Base-by-base conservation (phyloP, 83 land plant genomes). In the Thuja plicata region DNA sequence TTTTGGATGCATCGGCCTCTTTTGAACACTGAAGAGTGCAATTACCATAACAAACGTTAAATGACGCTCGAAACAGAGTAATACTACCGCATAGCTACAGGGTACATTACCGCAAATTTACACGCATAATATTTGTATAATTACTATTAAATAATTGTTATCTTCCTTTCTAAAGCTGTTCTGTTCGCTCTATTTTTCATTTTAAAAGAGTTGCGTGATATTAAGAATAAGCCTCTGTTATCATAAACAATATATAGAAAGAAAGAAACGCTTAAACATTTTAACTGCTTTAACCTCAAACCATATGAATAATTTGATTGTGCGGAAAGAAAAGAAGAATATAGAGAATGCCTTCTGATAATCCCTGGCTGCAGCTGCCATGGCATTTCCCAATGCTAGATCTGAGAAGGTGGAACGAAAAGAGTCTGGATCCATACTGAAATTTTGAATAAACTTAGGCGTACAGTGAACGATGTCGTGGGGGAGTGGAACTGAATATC, bases 311-410 rank as follows among this genome's bases (percentile, higher is more conserved):
- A 24, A 24, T 27, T 43, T 27, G 52, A 27, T 43, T n/a, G 37
- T 52, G 9, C 8, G n/a, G 66, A 34, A 38, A 37, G 57, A 80
- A 55, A 82, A 24, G 21, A 8, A 38, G 62, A 79, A 88, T 60
- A 37, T 24, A 6, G 73, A 89, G 12, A 11, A 32, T 57, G 94
- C 99, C 97, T 98, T 96, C 90, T 98, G 92, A 88, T 97, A 97
- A 89, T 98, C 96, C 19, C 99, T 93, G 76, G 99, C 98, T 34
- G 99, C 99, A 16, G 99, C 99, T 3, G 94, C 96, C 93, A 98
- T 94, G 48, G 95, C 99, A 82, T 94, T 94, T 45, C 97, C 97
- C 70, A 96, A 90, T 12, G 95, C 96, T 45, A 98, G 90, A 88
- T 93, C 94, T 24, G 97, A 93, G 52, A 98, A 83, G 38, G 91